These are phyloP conservation scores for Xylariaceae sp. DNA, from an alignment of 2,329 filamentous ascomycete species.

Conservation along the genomic window DNA sequence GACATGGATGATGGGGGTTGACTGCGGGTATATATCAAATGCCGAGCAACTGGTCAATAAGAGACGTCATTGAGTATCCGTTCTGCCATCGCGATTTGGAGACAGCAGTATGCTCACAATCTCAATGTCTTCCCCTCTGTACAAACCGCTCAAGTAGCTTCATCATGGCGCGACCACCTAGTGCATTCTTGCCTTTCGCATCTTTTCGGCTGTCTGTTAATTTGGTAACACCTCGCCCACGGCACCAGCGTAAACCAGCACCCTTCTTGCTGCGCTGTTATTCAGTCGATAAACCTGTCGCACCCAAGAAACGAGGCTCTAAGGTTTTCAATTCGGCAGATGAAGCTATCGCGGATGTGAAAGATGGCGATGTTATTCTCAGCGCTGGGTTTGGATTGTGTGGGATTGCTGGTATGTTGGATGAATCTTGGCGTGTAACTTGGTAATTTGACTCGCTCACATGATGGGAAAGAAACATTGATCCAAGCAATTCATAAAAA, in stretches of 20 bases:
- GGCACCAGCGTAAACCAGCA: slow-evolving; percentile 14
- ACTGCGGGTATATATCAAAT: slow-evolving; percentile 19
- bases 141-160: background rate
- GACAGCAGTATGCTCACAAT: background rate
- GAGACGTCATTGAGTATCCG: background rate
- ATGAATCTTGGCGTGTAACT: background rate
- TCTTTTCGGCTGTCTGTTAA: slow-evolving; percentile 25
- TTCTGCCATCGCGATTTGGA: no score
- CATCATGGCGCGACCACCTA: slow-evolving; percentile 25
- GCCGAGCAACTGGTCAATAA: slow-evolving; percentile 8
- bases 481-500: slow-evolving; percentile 63
- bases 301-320: slow-evolving; percentile 26
- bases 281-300: slow-evolving; percentile 17
- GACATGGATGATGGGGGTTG: background rate
- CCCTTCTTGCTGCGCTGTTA: slow-evolving; percentile 20
- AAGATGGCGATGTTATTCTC: slow-evolving; percentile 66
- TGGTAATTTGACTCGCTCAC: slow-evolving; percentile 1
- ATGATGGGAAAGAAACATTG: slow-evolving; percentile 54
- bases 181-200: slow-evolving; percentile 19
- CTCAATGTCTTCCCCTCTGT: background rate
- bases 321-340: slow-evolving; percentile 56
- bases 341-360: slow-evolving; percentile 65
- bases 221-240: slow-evolving; percentile 20
- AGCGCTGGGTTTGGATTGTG: slow-evolving; percentile 82
- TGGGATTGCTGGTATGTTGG: slow-evolving; percentile 60